Evolutionary conservation across 495 filamentous ascomycete genomes (phyloP), one percentile per base, ranked within the genome.

Genomic region (Aspergillus egyptiacus): DNA sequence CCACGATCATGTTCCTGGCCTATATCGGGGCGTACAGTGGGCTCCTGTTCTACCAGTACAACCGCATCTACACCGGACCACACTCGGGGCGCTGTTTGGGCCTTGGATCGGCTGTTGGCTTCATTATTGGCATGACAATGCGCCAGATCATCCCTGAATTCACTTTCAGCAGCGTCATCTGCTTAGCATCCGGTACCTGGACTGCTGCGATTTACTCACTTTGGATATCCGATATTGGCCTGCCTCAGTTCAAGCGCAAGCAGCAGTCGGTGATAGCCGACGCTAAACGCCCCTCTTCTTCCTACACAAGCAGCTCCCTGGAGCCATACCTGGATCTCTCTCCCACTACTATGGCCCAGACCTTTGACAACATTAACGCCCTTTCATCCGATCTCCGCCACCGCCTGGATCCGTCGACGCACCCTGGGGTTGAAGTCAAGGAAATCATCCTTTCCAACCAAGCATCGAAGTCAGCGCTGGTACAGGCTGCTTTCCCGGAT

Each of bases 381-480:
- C 41, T 55, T 1, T 13, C 46, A 0, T 20, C 28, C 0, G 53
- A 55, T 23, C 32, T 55, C 8, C 53, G 53, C 1, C 43, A 50
- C 35, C 30, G 37, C 3, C 39, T 55, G 0, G 47, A 55, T 20
- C 46, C 53, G 0, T 6, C 23, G 17, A 27, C 24, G 3, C 65
- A 76, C 44, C 76, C 73, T 8, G 75, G 74, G 10, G 38, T 67
- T n/a, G 69, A 77, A 46, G 66, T 78, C 30, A 74, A 72, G 41
- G 61, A 58, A 2, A 36, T 67, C 9, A 55, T 78, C 7, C 50
- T 63, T 0, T 57, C 65, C 11, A 68, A 35, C 34, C 56, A 53
- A 30, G 58, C 48, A 47, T 61, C 32, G 22, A 64, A 46, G 5
- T 40, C 46, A 0, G 19, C 19, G 2, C 34, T 46, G 1, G 47